Evolutionary conservation across 257 asterid genomes (phyloP), one percentile per base, ranked within the genome.

Genomic region (Solanum chilense): DNA sequence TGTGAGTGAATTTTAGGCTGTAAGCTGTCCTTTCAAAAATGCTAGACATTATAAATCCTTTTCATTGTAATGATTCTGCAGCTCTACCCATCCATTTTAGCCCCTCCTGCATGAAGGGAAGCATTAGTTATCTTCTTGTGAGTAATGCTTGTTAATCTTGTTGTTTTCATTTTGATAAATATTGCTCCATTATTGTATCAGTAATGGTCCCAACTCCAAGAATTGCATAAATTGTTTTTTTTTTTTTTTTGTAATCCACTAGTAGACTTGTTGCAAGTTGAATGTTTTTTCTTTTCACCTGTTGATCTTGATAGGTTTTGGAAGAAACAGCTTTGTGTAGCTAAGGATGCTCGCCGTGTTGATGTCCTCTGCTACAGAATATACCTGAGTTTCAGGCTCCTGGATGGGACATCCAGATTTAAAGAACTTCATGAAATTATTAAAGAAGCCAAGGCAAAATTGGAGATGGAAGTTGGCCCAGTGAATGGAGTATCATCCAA

Each of bases 331-430:
- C 88, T 95, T 87, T 88, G 80, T 85, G 90, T 93, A 60, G 99
- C 98, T 14, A 96, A 93, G 93, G 99, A 96, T 87, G 98, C 98
- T 69, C 97, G 98, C 29, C 94, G 97, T 75, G 97, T 96, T 49
- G 98, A 96, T 82, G 89, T 89, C 33, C 98, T 96, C 49, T 94
- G 98, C 84, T 89, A 93, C 88, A 91, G 98, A 88, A 93, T 96
- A 92, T 92, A 89, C 90, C 90, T 96, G 92, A 92, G 99, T 87
- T 93, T 92, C 88, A 90, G 95, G 93, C 98, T 95, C 87, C 92
- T 96, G 86, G 93, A 93, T 70, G 98, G 98, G 85, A 93, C 98
- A 86, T 91, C 95, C 68, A 93, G 93, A 87, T 95, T 95, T 88
- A 89, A 85, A 85, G 98, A 96, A 87, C 96, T 96, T 88, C 98